phyloP scores from a whole-genome alignment of 129 eudicot species.

The Escallonia herrerae region DNA sequence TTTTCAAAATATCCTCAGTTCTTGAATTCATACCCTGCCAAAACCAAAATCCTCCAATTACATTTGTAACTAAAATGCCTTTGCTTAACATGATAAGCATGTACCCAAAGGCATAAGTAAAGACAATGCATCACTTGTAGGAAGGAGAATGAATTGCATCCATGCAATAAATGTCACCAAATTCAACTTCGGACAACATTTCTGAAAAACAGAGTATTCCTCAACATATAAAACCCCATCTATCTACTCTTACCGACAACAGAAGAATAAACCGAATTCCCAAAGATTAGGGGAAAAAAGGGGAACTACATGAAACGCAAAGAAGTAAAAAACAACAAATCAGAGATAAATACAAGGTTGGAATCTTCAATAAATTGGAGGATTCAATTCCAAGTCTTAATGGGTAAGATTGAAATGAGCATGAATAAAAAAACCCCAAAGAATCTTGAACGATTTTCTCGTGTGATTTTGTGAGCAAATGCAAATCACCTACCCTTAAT shows the following conservation, averaged over 20 bases:
- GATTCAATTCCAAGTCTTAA: slow-evolving; percentile 11
- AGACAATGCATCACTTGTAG: slow-evolving; percentile 3
- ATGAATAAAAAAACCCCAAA: slow-evolving; percentile 18
- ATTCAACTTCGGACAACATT: slow-evolving; percentile 13
- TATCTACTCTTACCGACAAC: slow-evolving; percentile 18
- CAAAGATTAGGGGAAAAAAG: background rate
- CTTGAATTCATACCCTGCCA: slow-evolving; percentile 14
- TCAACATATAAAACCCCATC: slow-evolving; percentile 6
- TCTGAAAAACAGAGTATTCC: slow-evolving; percentile 4
- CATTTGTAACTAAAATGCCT: slow-evolving; percentile 5
- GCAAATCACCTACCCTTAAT: slow-evolving; percentile 21
- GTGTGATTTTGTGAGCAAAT: slow-evolving; percentile 26
- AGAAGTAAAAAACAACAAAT: slow-evolving; percentile 13
- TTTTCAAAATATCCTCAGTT: slow-evolving; percentile 9
- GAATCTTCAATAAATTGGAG: slow-evolving; percentile 11
- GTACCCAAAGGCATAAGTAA: background rate
- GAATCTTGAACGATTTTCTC: slow-evolving; percentile 20
- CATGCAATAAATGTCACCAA: slow-evolving; percentile 24
- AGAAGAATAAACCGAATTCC: background rate
- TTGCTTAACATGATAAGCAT: slow-evolving; percentile 12
- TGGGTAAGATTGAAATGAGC: slow-evolving; percentile 6
- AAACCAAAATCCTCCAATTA: background rate
- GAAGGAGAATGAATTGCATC: slow-evolving; percentile 16
- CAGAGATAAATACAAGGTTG: slow-evolving; percentile 10
- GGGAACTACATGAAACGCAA: slow-evolving; percentile 1